Evolutionary conservation across 176 grass and related monocot species (phyloP).

Genomic region (Zoysia japonica): DNA sequence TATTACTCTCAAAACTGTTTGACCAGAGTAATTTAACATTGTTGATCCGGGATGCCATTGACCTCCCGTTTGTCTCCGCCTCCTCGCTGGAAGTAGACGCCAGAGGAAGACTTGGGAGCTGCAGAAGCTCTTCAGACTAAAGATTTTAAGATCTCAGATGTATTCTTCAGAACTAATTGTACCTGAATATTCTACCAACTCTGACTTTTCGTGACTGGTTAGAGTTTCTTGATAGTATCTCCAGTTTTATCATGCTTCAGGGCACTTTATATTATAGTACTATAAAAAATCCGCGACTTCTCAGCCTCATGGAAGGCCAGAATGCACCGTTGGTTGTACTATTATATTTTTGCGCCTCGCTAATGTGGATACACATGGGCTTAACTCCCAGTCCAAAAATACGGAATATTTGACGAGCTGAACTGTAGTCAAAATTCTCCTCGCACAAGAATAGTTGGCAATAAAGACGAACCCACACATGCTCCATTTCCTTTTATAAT

Average conservation of each 20-base stretch:
- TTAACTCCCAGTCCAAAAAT: not conserved
- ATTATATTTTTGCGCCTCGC: not conserved
- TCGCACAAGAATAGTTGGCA: not conserved
- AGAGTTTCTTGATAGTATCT: not conserved
- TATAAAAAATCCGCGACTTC: not conserved
- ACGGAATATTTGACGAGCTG: not conserved
- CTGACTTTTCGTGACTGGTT: conserved; percentile 12
- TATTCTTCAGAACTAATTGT: conserved; percentile 15
- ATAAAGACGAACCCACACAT: not conserved
- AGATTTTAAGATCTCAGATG: not conserved
- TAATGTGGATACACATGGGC: not conserved
- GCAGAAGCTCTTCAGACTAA: not conserved
- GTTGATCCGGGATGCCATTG: not conserved
- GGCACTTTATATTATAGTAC: not conserved
- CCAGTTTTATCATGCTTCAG: not conserved
- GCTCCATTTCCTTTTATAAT: not conserved
- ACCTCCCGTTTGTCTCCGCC: not conserved
- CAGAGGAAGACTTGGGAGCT: not conserved
- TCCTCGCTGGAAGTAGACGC: conserved; percentile 4
- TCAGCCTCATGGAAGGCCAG: conserved; percentile 3
- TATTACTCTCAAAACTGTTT: conserved; percentile 2
- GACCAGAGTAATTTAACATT: conserved; percentile 23
- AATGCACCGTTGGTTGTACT: not conserved
- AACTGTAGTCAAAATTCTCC: not conserved
- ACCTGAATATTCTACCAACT: conserved; percentile 37